Conservation (phyloP, 768 basidiomycete species). For the Tylopilus balloui region DNA sequence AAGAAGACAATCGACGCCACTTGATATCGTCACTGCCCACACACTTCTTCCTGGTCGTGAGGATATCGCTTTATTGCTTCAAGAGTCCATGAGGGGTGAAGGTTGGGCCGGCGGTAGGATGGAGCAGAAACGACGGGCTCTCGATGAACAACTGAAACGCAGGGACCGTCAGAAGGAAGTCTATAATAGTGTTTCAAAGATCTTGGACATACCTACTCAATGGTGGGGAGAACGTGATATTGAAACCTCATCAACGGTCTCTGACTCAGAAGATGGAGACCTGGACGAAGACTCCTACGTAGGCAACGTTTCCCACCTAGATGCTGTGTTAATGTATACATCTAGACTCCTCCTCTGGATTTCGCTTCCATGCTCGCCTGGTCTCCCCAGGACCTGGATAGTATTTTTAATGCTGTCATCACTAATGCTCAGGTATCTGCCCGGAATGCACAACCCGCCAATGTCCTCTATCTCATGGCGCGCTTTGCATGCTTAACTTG, state of each 20-base stretch:
- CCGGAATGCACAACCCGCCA: slow-evolving; percentile 82
- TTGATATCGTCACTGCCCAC: slow-evolving; percentile 87
- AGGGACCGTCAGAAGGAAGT: slow-evolving; percentile 50
- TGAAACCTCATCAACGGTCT: slow-evolving; percentile 41
- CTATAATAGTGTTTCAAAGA: slow-evolving; percentile 53
- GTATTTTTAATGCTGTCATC: slow-evolving; percentile 79
- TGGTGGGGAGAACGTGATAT: slow-evolving; percentile 63
- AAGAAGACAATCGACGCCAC: slow-evolving; percentile 72
- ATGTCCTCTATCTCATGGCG: slow-evolving; percentile 83
- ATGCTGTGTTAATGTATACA: slow-evolving; percentile 5
- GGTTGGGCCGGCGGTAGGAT: slow-evolving; percentile 79
- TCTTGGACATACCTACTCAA: slow-evolving; percentile 50
- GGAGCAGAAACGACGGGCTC: slow-evolving; percentile 57
- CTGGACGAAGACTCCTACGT: slow-evolving; percentile 49
- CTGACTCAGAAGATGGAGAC: slow-evolving; percentile 49
- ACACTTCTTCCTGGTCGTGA: slow-evolving; percentile 76
- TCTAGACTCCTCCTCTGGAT: slow-evolving; percentile 67
- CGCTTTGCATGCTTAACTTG: slow-evolving; percentile 92
- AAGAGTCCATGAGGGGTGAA: slow-evolving; percentile 82
- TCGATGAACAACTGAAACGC: slow-evolving; percentile 56
- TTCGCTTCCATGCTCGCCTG: slow-evolving; percentile 93
- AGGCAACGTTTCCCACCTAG: slow-evolving; percentile 13
- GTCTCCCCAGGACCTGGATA: slow-evolving; percentile 70
- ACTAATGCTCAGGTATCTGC: slow-evolving; percentile 66
- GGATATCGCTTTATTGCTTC: slow-evolving; percentile 81